Base-by-base conservation (phyloP, 192 early-diverging fungal species). In the Gigaspora rosea region DNA sequence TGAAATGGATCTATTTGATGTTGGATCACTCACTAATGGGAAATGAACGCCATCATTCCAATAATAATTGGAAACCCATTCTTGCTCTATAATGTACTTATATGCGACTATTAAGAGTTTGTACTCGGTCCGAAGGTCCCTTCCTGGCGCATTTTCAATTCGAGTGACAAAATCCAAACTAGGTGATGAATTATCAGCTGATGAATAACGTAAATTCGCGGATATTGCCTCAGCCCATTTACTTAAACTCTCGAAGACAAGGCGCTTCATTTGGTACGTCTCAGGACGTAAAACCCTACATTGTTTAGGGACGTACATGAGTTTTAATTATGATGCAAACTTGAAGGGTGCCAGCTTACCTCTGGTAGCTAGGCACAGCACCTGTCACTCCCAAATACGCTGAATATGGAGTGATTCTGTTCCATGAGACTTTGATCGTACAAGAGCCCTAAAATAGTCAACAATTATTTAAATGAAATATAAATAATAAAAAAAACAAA, bases 371-470 rank as follows among this genome's bases (percentile, higher is more conserved):
- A 8, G 64, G 64, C 22, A 66, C 5, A 16, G 32, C 22, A 41
- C 32, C 22, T 36, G 8, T 9, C 46, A 66, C 10, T 66, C 32
- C 64, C 13, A 16, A 35, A 7, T 27, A 11, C 8, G 36, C 35
- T 36, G 64, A 46, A 35, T 66, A 47, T 16, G 64, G 36, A 13
- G 46, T 66, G 6, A 66, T 33, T 41, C 64, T 66, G 22, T 66
- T 66, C 64, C 64, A 66, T 12, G 64, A 66, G 11, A 66, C 8
- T 66, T 66, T 66, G 15, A 66, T 47, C 8, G 32, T 46, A 18
- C 64, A 41, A 15, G 13, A 10, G 9, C 64, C 64, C 46, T 66
- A 36, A 36, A 66, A 66, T 18, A 47, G 13, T 16, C 8, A 66
- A 35, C 7, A 66, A 16, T 62, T 15, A 15, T 9, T 9, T 9